These are phyloP conservation scores for Polyporus tsugae DNA, from an alignment of 1,284 basidiomycete genomes.

Conservation along the genomic window DNA sequence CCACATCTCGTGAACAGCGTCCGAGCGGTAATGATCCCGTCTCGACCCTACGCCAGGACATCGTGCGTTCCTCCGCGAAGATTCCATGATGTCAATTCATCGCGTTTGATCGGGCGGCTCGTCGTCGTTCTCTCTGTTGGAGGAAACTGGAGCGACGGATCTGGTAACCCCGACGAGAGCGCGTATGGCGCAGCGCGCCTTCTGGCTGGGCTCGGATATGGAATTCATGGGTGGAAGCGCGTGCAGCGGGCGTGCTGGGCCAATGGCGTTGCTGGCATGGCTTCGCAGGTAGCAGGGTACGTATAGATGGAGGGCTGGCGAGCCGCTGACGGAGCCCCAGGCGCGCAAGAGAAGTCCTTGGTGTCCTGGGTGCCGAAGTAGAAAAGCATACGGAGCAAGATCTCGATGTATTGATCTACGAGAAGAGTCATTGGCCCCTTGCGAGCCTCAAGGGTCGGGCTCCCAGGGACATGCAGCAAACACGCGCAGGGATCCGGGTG, in stretches of 20 bases:
- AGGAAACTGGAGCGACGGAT: conserved; percentile 10
- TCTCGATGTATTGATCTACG: conserved; percentile 26
- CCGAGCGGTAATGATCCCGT: conserved; percentile 22
- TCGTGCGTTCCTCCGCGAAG: conserved; percentile 5
- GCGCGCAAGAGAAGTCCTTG: conserved; percentile 9
- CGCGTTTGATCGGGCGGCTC: conserved; percentile 27
- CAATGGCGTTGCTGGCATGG: neutral
- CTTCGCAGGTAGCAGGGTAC: neutral
- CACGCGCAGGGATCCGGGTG: conserved; percentile 7
- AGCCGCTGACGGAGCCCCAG: neutral
- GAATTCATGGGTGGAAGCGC: neutral
- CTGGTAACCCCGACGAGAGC: conserved; percentile 2
- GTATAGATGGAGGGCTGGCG: neutral
- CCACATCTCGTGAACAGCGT: conserved; percentile 18
- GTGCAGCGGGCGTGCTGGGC: neutral
- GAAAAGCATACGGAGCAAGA: conserved; percentile 6
- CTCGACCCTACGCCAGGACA: conserved; percentile 1
- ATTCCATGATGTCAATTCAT: conserved; percentile 13
- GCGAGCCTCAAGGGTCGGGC: conserved; percentile 7
- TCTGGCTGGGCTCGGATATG: conserved; percentile 7
- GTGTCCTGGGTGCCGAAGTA: conserved; percentile 12
- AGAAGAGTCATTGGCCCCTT: conserved; percentile 16
- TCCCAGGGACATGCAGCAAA: conserved; percentile 15
- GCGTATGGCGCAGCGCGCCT: conserved; percentile 12
- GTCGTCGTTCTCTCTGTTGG: conserved; percentile 7